These are phyloP conservation scores for Pelargonium cotyledonis DNA, from an alignment of 441 rosid species.

Conservation along the genomic window DNA sequence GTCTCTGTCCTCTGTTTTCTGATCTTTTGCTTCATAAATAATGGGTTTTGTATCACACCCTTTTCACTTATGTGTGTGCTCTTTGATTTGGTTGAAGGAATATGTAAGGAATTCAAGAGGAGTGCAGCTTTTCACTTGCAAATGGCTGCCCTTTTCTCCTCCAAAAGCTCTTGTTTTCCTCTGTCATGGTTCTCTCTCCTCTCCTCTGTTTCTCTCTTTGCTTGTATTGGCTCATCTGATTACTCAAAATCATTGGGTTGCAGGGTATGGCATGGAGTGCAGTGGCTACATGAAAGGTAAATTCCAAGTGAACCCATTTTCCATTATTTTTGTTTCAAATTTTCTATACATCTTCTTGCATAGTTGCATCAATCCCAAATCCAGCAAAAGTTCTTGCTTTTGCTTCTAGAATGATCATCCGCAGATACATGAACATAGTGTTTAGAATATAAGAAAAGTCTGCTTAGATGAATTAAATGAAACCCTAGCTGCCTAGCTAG, in stretches of 20 bases:
- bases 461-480: too few species aligned
- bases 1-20: too few species aligned
- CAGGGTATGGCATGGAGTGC: conserved; percentile 98
- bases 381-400: too few species aligned
- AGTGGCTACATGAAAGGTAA: conserved; percentile 91
- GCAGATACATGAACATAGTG: too few species aligned
- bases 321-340: too few species aligned
- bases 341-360: too few species aligned
- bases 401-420: too few species aligned
- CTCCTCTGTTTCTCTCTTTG: background rate
- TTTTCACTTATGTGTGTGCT: background rate
- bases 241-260: conserved; percentile 24
- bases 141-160: conserved; percentile 71
- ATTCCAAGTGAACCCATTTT: background rate
- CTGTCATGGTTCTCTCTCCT: conserved; percentile 59
- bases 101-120: conserved; percentile 69
- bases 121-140: conserved; percentile 66
- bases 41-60: too few species aligned
- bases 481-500: too few species aligned
- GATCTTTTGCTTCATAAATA: too few species aligned
- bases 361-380: too few species aligned
- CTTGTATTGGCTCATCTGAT: conserved; percentile 3
- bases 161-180: conserved; percentile 87
- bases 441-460: too few species aligned
- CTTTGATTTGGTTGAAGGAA: conserved; percentile 31